Evolutionary conservation across 1,139 yeast species (phyloP).

Genomic region (Saccharomyces hybrid): DNA sequence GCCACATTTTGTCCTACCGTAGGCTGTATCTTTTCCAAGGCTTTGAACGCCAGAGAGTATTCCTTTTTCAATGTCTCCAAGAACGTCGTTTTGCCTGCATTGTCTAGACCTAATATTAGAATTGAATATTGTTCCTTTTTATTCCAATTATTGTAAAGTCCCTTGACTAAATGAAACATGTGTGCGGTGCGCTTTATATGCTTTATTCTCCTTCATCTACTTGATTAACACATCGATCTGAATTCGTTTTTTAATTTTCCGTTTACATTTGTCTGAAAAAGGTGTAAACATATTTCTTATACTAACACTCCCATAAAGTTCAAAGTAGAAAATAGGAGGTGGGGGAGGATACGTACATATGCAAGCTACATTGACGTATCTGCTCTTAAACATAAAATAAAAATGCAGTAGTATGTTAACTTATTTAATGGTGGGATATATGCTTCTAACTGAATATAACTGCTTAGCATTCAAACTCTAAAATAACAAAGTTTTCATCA

Average conservation of each 20-base stretch:
- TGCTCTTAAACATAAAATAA: not conserved
- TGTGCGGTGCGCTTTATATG: not conserved
- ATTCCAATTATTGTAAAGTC: conserved; percentile 50
- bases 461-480: conserved; percentile 27
- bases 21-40: conserved; percentile 46
- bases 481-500: conserved; percentile 25
- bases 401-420: not conserved
- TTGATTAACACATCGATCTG: not conserved
- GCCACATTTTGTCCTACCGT: conserved; percentile 73
- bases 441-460: not conserved
- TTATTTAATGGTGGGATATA: not conserved
- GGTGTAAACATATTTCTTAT: not conserved
- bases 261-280: not conserved
- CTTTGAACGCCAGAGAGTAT: conserved; percentile 35
- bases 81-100: conserved; percentile 91
- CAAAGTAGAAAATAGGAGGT: not conserved
- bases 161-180: conserved; percentile 62
- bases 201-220: not conserved
- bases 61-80: conserved; percentile 53
- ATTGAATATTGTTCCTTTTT: conserved; percentile 63
- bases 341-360: not conserved
- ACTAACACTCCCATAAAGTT: not conserved
- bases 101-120: conserved; percentile 81
- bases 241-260: not conserved
- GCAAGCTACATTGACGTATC: not conserved